Base-by-base conservation (phyloP, 75 land plant genomes). In the Gnetum montanum region DNA sequence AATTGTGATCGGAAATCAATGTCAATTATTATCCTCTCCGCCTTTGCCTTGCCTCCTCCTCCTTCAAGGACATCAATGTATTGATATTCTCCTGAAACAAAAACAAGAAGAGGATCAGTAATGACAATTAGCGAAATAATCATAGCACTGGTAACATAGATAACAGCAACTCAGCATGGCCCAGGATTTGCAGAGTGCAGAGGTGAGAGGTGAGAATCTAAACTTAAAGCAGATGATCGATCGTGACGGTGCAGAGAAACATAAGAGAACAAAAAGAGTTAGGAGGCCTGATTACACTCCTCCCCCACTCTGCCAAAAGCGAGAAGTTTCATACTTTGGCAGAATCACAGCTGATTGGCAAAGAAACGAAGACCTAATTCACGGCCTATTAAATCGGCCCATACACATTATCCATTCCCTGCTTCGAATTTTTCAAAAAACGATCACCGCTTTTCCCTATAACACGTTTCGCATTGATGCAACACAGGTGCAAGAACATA, bases 1-100 rank as follows among this genome's bases (percentile, higher is more conserved):
- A 95, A 95, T 55, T 90, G 92, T 11, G 84, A 72, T 43, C 72
- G 54, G 69, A 95, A 95, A 38, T 90, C 97, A 7, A 83, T 63
- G 55, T 95, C 99, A 12, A 95, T 69, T 12, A 90, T 48, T 33
- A 86, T 47, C 36, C 96, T 69, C 59, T 77, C 74, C 0, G 58
- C 12, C 36, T 37, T 43, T 13, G 34, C 43, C 24, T 31, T 19
- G 7, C 2, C 13, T 16, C 71, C 78, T 48, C 41, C 65, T 22
- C 65, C 59, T 2, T 74, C 71, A 45, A 83, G 73, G 5, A 95
- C 70, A 68, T 90, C 95, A 50, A 90, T 89, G 62, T 95, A 82
- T 15, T 95, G 92, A 15, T 94, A 73, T 20, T 77, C 80, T 12
- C 73, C 74, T 69, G 74, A 13, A 31, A 24, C 24, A 31, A 28